These are phyloP conservation scores for Irpex sp. DNA, from an alignment of 1,284 basidiomycete species.

Conservation along the genomic window DNA sequence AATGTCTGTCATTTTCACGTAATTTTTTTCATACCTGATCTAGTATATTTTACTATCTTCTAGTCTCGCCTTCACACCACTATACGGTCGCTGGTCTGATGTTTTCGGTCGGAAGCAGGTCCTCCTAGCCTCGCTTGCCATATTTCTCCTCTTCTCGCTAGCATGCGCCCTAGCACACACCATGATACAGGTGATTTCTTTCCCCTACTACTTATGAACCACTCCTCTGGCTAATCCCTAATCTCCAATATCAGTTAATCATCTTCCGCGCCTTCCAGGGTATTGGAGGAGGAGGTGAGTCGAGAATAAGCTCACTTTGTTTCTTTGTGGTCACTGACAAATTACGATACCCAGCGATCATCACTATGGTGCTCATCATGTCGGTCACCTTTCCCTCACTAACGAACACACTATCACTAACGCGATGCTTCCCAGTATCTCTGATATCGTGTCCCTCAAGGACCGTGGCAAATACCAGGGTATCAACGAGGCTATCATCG, in stretches of 20 bases:
- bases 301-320: not conserved
- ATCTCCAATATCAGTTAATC: slow-evolving; percentile 31
- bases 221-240: not conserved
- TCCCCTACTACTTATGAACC: not conserved
- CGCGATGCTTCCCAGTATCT: slow-evolving; percentile 17
- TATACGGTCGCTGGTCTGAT: slow-evolving; percentile 22
- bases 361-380: slow-evolving; percentile 20
- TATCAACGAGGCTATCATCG: slow-evolving; percentile 26
- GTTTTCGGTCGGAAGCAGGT: slow-evolving; percentile 44
- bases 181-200: slow-evolving; percentile 29
- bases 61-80: slow-evolving; percentile 33
- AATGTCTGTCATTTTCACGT: not conserved
- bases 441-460: slow-evolving; percentile 27
- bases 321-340: slow-evolving; percentile 13
- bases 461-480: slow-evolving; percentile 29
- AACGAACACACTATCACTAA: not conserved
- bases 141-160: slow-evolving; percentile 36
- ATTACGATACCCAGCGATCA: slow-evolving; percentile 8
- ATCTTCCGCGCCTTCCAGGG: slow-evolving; percentile 40
- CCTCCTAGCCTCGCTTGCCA: slow-evolving; percentile 31
- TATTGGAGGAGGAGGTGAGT: slow-evolving; percentile 28
- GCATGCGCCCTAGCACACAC: slow-evolving; percentile 29
- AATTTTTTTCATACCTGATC: not conserved
- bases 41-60: not conserved
- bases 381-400: slow-evolving; percentile 1